Base-by-base conservation (phyloP, 202 grass and related monocot species). In the Musa balbisiana region DNA sequence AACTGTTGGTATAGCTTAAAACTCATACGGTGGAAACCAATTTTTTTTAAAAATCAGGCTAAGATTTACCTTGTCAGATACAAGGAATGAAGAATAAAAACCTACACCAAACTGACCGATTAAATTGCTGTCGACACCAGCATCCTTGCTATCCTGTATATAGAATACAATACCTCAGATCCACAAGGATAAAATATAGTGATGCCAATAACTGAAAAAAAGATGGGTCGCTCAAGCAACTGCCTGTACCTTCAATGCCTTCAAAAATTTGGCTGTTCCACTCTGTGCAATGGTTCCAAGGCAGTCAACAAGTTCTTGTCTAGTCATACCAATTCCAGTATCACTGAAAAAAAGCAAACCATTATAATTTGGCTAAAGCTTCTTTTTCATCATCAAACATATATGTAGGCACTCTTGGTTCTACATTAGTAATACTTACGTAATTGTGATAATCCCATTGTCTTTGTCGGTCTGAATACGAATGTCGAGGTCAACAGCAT, bases 61-160 rank as follows among this genome's bases (percentile, higher is more conserved):
- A 76, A 15, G 8, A 59, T 73, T 64, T 80, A 92, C 92, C 92
- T 84, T 96, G 25, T 90, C 76, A 26, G 92, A 76, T 75, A 92
- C 92, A 77, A 96, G 92, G 82, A 96, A 96, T 76, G 92, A 81
- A 0, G 92, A 92, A 83, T 92, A 96, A 80, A 92, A 96, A 23
- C 92, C 92, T 24, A 96, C 92, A 84, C 92, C 92, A 78, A 96
- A 92, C 83, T 96, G 92, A 67, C 92, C 92, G 64, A 96, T 96
- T 43, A 96, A 83, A 73, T 87, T 83, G 83, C 89, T 96, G 80
- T 96, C 92, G 26, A 85, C 83, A 64, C 92, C 92, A 66, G 89
- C 84, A 84, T 96, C 89, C 63, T 90, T 84, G 79, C 89, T 96
- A 72, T 96, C 92, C 92, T 96, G 78, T 70, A 76, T 55, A 62